Conservation (phyloP, 345 rosid species). For the Brassica juncea region DNA sequence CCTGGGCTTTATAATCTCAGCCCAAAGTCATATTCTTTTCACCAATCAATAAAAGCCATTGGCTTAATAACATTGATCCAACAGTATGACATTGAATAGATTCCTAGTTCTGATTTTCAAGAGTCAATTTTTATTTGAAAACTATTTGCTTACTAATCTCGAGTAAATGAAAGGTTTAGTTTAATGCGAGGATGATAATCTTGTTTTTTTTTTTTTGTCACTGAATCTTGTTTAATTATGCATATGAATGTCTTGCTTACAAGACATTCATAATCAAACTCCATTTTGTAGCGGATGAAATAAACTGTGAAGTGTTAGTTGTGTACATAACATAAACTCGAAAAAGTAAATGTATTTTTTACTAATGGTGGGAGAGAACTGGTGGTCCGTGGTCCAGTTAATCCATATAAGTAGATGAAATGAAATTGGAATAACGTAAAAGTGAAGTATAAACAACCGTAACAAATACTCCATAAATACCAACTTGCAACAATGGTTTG, state of each 20-base stretch:
- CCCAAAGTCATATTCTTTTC: too few species aligned
- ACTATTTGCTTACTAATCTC: background rate
- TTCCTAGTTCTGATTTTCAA: background rate
- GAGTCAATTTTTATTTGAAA: background rate
- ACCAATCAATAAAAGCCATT: too few species aligned
- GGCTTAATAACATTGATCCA: too few species aligned
- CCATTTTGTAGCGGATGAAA: background rate
- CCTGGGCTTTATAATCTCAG: too few species aligned
- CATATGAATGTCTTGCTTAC: background rate
- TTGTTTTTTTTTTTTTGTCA: background rate
- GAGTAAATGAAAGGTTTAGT: background rate
- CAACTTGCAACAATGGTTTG: conserved; percentile 16
- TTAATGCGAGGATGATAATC: background rate
- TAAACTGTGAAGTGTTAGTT: background rate
- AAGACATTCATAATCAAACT: background rate
- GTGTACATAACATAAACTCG: background rate
- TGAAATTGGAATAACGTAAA: conserved; percentile 35
- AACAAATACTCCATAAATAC: conserved; percentile 32
- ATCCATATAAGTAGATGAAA: conserved; percentile 18
- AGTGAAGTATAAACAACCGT: conserved; percentile 32
- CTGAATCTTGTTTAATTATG: too few species aligned
- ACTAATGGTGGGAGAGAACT: conserved; percentile 10
- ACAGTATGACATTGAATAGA: conserved; percentile 19
- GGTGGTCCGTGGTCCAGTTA: conserved; percentile 36
- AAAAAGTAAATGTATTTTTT: background rate